phyloP scores from a whole-genome alignment of 2,329 filamentous ascomycete genomes.

The Colletotrichum limetticola region DNA sequence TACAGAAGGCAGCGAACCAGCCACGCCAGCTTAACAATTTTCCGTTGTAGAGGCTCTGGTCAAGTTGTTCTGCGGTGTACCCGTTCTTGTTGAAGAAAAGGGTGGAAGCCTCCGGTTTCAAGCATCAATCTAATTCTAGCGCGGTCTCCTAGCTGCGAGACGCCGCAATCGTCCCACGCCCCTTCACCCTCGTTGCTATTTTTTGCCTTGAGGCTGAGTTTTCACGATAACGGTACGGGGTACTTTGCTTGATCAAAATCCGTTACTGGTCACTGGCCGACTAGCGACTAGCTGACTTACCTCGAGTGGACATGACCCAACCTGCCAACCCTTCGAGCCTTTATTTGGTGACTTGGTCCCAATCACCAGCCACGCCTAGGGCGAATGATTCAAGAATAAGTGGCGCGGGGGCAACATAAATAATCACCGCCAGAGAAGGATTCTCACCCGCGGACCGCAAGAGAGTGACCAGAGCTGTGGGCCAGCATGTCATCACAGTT shows the following conservation, averaged over 20 bases:
- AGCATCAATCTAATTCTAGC: background rate
- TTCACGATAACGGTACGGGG: too few relatives aligned
- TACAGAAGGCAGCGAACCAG: background rate
- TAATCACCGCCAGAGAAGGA: background rate
- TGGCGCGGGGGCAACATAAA: conserved; percentile 12
- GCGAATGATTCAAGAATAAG: conserved; percentile 3
- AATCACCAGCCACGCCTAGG: conserved; percentile 5
- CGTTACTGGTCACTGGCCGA: background rate
- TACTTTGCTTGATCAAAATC: background rate
- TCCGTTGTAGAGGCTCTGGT: background rate
- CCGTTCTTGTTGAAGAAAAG: conserved; percentile 2
- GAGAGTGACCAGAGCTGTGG: background rate
- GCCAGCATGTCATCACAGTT: background rate
- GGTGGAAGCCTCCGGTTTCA: background rate
- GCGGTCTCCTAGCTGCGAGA: background rate
- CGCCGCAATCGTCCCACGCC: background rate
- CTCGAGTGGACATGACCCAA: background rate
- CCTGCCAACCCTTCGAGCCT: background rate
- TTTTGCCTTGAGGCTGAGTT: background rate
- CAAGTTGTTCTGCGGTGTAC: background rate
- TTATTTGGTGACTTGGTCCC: background rate
- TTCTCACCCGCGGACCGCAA: background rate
- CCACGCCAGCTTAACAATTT: background rate
- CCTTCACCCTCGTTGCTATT: background rate
- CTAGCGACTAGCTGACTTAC: background rate